phyloP scores from a whole-genome alignment of 2,329 filamentous ascomycete species.

The Penicillium psychrosexuale region DNA sequence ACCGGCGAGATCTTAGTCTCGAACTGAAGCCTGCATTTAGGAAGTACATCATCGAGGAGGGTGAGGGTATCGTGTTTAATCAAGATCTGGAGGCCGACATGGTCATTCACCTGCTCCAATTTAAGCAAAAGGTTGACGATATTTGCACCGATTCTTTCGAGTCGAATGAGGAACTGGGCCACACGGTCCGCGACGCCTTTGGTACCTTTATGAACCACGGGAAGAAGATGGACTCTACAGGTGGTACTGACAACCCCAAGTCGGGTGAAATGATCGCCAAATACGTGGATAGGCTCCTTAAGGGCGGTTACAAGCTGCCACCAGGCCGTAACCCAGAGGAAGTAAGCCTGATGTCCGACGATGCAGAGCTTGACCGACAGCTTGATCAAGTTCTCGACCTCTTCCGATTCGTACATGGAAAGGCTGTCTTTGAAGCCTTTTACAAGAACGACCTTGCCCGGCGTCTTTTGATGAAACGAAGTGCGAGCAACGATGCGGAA shows the following conservation, averaged over 20 bases:
- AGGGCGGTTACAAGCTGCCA: conserved; percentile 74
- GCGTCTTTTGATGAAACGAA: conserved; percentile 83
- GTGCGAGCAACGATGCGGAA: conserved; percentile 91
- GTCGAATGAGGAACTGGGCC: conserved; percentile 71
- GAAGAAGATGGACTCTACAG: conserved; percentile 66
- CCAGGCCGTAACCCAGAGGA: conserved; percentile 25
- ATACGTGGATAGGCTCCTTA: conserved; percentile 84
- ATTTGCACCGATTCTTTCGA: conserved; percentile 75
- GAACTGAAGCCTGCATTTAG: conserved; percentile 71
- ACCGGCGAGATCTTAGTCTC: conserved; percentile 66
- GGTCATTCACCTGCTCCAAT: conserved; percentile 75
- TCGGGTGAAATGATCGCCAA: conserved; percentile 99
- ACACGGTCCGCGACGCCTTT: conserved; percentile 80
- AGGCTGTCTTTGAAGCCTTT: conserved; percentile 96
- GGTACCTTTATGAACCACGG: conserved; percentile 87
- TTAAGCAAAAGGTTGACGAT: conserved; percentile 75
- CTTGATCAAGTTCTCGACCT: conserved; percentile 89
- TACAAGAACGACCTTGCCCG: conserved; percentile 97
- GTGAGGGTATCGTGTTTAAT: conserved; percentile 75
- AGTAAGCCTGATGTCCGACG: conserved; percentile 73
- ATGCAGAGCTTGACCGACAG: conserved; percentile 85
- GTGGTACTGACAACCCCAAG: conserved; percentile 82
- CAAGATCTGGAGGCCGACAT: conserved; percentile 76
- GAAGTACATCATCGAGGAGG: conserved; percentile 72
- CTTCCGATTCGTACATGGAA: conserved; percentile 95